These are phyloP conservation scores for Hyphopichia homilentoma DNA, from an alignment of 805 yeast species.

Conservation along the genomic window DNA sequence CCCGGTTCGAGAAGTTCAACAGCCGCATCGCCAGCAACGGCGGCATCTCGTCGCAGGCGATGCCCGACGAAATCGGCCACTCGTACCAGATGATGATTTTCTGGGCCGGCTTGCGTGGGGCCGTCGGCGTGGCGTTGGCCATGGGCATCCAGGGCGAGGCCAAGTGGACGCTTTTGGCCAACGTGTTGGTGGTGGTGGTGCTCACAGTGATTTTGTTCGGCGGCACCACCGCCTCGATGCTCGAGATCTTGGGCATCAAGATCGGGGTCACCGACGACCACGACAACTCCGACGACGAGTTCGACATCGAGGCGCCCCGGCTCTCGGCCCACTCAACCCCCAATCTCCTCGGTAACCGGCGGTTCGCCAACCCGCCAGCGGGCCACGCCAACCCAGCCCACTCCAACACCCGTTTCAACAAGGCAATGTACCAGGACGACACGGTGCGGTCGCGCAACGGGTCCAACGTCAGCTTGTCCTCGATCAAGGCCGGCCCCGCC, in stretches of 20 bases:
- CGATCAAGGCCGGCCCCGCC: conserved; percentile 8
- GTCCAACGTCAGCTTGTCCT: conserved; percentile 24
- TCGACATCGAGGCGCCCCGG: conserved; percentile 78
- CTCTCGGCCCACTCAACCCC: conserved; percentile 18
- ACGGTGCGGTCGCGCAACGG: conserved; percentile 24
- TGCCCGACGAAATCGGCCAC: conserved; percentile 88
- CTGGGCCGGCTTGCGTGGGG: conserved; percentile 99
- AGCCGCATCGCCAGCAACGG: conserved; percentile 27
- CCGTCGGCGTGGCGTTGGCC: conserved; percentile 98
- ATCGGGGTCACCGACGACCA: conserved; percentile 83
- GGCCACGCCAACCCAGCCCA: not conserved
- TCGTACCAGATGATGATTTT: conserved; percentile 98
- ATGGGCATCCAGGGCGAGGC: conserved; percentile 96
- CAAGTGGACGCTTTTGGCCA: conserved; percentile 83
- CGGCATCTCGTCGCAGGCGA: conserved; percentile 37
- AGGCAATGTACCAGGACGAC: conserved; percentile 16
- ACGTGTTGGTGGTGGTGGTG: conserved; percentile 94
- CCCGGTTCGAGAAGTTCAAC: conserved; percentile 46
- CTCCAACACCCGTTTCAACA: conserved; percentile 2
- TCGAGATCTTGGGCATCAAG: conserved; percentile 87
- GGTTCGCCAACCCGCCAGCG: conserved; percentile 10
- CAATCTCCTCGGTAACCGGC: conserved; percentile 13
- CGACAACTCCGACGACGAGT: conserved; percentile 85
- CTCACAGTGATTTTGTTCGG: conserved; percentile 94
- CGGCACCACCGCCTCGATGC: conserved; percentile 98